These are phyloP conservation scores for Sordaria brevicollis DNA, from an alignment of 495 filamentous ascomycete genomes.

Conservation along the genomic window DNA sequence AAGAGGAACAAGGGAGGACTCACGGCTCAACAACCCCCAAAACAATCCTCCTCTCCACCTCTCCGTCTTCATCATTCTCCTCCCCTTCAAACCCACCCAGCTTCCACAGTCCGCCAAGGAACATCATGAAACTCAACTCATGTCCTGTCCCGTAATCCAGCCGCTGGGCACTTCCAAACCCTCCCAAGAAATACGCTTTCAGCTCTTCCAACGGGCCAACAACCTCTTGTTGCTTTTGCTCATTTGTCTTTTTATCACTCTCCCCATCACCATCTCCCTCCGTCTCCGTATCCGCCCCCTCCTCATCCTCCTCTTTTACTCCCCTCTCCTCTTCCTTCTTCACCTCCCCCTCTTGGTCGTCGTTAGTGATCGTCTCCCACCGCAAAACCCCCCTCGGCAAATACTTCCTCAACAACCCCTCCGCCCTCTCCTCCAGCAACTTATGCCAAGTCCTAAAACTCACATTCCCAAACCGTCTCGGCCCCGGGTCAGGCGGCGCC, in stretches of 20 bases:
- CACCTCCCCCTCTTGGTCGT: not conserved
- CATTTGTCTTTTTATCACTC: not conserved
- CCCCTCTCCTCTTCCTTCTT: not conserved
- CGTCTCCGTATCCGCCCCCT: not conserved
- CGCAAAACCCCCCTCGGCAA: slow-evolving; percentile 45
- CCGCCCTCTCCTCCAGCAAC: slow-evolving; percentile 48
- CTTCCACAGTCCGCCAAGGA: slow-evolving; percentile 84
- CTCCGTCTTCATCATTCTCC: slow-evolving; percentile 22
- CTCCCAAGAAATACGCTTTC: slow-evolving; percentile 68
- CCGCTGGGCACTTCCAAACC: slow-evolving; percentile 79
- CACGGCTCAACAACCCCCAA: slow-evolving; percentile 74
- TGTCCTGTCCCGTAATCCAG: slow-evolving; percentile 96
- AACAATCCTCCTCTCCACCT: slow-evolving; percentile 62
- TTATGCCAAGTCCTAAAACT: slow-evolving; percentile 78
- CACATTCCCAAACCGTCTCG: slow-evolving; percentile 82
- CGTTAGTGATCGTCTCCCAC: slow-evolving; percentile 8
- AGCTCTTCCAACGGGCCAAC: slow-evolving; percentile 45
- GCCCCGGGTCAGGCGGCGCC: slow-evolving; percentile 73
- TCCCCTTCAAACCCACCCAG: slow-evolving; percentile 63
- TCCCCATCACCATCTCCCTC: not conserved
- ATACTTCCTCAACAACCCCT: slow-evolving; percentile 49
- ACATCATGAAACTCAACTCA: slow-evolving; percentile 89
- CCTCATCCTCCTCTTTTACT: not conserved
- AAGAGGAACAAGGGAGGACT: slow-evolving; percentile 17
- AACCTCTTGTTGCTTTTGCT: not conserved